Percentiles rank a stretch among this genome's conserved stretches.
phyloP scores from a whole-genome alignment of 306 rosid genomes.

The Luffa aegyptiaca region DNA sequence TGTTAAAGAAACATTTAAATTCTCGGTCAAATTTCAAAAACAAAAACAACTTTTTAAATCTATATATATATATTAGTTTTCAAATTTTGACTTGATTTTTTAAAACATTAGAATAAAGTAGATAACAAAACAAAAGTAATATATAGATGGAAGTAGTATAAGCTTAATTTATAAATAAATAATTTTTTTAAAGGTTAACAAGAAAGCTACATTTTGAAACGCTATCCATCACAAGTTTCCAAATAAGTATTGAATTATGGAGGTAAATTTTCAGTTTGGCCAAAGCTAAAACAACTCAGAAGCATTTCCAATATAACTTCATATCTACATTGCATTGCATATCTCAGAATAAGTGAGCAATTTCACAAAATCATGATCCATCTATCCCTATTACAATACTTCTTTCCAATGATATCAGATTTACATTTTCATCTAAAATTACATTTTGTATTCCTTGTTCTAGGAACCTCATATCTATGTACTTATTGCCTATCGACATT shows the following conservation, averaged over 20 bases:
- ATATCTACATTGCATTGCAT: neutral
- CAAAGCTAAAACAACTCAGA: neutral
- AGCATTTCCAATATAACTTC: neutral
- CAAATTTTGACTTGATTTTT: no score
- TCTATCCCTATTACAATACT: neutral
- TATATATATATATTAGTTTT: no score
- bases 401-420: neutral
- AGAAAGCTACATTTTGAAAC: neutral
- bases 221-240: neutral
- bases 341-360: neutral
- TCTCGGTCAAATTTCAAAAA: no score
- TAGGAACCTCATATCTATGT: neutral
- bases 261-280: neutral
- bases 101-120: no score
- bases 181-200: no score
- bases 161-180: no score
- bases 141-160: no score
- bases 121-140: no score
- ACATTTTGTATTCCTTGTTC: neutral
- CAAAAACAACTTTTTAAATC: no score
- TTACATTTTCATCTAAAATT: slow-evolving; percentile 3
- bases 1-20: no score
- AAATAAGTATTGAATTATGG: neutral
- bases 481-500: neutral
- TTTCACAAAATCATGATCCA: neutral